phyloP scores from a whole-genome alignment of 345 rosid genomes.

The Populus davidiana region DNA sequence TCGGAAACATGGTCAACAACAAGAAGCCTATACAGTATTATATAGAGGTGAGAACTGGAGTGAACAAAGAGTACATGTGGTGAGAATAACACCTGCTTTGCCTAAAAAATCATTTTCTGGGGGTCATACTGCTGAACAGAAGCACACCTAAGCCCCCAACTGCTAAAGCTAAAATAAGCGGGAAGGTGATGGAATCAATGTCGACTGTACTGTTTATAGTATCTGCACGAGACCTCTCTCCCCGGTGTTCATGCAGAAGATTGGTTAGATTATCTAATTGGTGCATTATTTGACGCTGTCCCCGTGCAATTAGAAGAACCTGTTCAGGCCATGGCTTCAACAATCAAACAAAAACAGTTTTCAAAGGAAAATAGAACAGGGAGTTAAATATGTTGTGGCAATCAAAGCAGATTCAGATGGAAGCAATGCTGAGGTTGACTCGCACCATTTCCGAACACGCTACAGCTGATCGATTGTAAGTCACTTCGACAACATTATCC shows the following conservation, averaged over 20 bases:
- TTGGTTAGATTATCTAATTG: constrained; percentile 78
- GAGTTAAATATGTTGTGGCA: no score
- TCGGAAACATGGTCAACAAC: neutral
- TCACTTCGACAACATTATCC: no score
- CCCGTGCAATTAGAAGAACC: constrained; percentile 60
- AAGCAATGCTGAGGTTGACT: no score
- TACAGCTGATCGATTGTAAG: no score
- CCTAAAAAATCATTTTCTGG: constrained; percentile 27
- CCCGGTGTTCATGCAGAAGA: constrained; percentile 61
- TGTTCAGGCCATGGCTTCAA: constrained; percentile 25
- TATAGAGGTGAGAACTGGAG: neutral
- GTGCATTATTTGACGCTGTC: constrained; percentile 86
- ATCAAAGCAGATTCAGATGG: no score
- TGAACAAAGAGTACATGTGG: no score
- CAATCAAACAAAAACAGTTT: neutral
- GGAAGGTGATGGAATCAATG: constrained; percentile 33
- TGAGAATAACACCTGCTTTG: neutral
- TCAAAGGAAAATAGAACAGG: no score
- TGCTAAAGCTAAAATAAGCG: constrained; percentile 60
- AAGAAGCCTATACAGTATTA: neutral
- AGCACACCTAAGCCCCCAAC: constrained; percentile 58
- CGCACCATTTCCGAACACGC: no score
- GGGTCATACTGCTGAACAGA: constrained; percentile 36
- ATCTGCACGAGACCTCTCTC: constrained; percentile 52
- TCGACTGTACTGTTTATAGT: constrained; percentile 29